phyloP scores from a whole-genome alignment of 306 rosid species.

The Arachis stenosperma region DNA sequence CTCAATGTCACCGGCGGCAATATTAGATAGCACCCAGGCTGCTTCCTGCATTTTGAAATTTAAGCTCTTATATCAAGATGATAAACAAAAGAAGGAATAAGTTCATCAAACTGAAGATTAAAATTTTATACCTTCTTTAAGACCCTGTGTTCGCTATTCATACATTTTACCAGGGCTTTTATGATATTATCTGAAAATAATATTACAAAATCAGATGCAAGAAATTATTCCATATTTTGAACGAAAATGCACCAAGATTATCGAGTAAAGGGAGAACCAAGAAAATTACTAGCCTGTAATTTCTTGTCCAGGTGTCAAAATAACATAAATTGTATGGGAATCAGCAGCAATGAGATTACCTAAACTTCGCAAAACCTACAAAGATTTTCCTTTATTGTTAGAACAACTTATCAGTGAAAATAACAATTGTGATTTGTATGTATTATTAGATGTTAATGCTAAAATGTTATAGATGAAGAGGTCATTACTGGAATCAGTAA shows the following conservation, averaged over 20 bases:
- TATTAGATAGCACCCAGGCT: conserved; percentile 91
- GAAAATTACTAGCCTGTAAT: conserved; percentile 69
- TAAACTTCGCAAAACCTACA: conserved; percentile 85
- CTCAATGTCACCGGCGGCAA: conserved; percentile 84
- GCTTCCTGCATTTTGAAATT: conserved; percentile 70
- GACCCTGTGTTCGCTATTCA: conserved; percentile 85
- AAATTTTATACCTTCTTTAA: conserved; percentile 72
- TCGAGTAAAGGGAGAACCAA: conserved; percentile 23
- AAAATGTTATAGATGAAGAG: conserved; percentile 26
- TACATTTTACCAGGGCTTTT: conserved; percentile 74
- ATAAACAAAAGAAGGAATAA: conserved; percentile 29
- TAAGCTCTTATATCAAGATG: conserved; percentile 27
- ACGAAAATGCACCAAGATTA: conserved; percentile 25
- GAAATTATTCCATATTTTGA: conserved; percentile 7
- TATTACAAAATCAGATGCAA: conserved; percentile 11
- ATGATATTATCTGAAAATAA: conserved; percentile 67
- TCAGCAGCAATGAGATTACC: conserved; percentile 95
- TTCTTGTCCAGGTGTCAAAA: conserved; percentile 74
- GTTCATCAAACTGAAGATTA: conserved; percentile 14
- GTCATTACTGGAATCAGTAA: conserved; percentile 84
- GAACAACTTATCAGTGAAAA: conserved; percentile 31
- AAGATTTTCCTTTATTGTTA: conserved; percentile 44
- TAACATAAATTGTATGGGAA: conserved; percentile 54
- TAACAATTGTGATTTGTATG: conserved; percentile 21
- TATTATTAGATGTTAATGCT: conserved; percentile 19